Base-by-base conservation (phyloP, 495 filamentous ascomycete species). In the Aspergillus bridgeri region DNA sequence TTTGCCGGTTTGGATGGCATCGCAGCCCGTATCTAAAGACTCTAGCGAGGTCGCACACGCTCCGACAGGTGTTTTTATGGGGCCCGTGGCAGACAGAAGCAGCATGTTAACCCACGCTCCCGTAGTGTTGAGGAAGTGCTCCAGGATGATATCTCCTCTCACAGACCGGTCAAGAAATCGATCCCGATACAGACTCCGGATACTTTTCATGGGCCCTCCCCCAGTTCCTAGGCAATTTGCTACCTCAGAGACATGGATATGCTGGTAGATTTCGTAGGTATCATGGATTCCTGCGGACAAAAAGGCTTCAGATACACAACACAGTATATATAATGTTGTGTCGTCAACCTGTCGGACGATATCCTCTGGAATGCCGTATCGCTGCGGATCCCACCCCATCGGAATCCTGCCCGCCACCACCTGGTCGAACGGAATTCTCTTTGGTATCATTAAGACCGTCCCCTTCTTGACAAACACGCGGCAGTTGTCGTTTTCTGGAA, bases 51-150 rank as follows among this genome's bases (percentile, higher is more conserved):
- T 99, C 43, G 94, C 94, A 73, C 94, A 99, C 58, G 94, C 94
- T 74, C 93, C 94, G 50, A 98, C 94, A 8, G 94, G 95, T 1
- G 95, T 97, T 81, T 97, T 96, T 77, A 99, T 96, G 9, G 94
- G 94, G 59, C 94, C 94, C 44, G 94, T 95, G 17, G 93, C 96
- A 7, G 94, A 99, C 51, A 99, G 72, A 48, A 99, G 78, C 65
- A 99, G 74, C 94, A 99, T 99, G 79, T 99, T 99, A 46, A 99
- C 92, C 94, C 94, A 99, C 6, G 94, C 94, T 55, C 89, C 86
- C 92, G 98, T 99, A 18, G 92, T 98, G 77, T 99, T 99, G 81
- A 97, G 94, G 83, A 99, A 99, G 9, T 94, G 97, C 73, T 99
- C 94, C 66, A 97, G 91, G 25, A 99, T 81, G 64, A 99, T 96